Evolutionary conservation across 108 stramenopile genomes (phyloP).

Genomic region (Skeletonema tropicum): DNA sequence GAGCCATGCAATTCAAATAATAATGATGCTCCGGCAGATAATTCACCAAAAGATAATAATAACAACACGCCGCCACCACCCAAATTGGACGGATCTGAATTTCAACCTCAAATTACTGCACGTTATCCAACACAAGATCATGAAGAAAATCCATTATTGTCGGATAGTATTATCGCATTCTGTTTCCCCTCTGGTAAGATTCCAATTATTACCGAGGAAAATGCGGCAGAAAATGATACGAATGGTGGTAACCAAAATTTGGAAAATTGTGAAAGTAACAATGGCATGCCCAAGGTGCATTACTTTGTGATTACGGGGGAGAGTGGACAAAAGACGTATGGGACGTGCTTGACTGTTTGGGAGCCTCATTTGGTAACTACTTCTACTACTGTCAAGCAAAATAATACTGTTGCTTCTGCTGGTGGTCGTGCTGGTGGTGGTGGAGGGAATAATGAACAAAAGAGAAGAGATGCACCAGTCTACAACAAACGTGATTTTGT

Average conservation of each 20-base stretch:
- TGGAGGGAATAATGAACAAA: constrained; percentile 15
- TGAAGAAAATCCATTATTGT: constrained; percentile 75
- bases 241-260: not conserved
- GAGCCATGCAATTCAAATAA: not conserved
- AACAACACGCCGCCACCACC: too few relatives aligned
- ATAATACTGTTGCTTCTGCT: not conserved
- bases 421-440: not conserved
- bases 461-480: constrained; percentile 31
- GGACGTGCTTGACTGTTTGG: constrained; percentile 80
- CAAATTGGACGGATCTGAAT: constrained; percentile 33
- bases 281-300: constrained; percentile 74
- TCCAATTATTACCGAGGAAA: constrained; percentile 22
- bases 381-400: not conserved
- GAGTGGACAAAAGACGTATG: constrained; percentile 81
- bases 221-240: not conserved
- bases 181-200: constrained; percentile 73
- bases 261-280: constrained; percentile 4
- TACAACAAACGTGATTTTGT: constrained; percentile 25
- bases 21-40: not conserved
- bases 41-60: too few relatives aligned
- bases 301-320: constrained; percentile 87
- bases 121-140: constrained; percentile 76
- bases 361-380: constrained; percentile 69
- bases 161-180: constrained; percentile 75
- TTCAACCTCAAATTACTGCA: constrained; percentile 79